Evolutionary conservation across 805 yeast species (phyloP), one percentile per base, ranked within the genome.

Genomic region (Starmerella tilneyi): DNA sequence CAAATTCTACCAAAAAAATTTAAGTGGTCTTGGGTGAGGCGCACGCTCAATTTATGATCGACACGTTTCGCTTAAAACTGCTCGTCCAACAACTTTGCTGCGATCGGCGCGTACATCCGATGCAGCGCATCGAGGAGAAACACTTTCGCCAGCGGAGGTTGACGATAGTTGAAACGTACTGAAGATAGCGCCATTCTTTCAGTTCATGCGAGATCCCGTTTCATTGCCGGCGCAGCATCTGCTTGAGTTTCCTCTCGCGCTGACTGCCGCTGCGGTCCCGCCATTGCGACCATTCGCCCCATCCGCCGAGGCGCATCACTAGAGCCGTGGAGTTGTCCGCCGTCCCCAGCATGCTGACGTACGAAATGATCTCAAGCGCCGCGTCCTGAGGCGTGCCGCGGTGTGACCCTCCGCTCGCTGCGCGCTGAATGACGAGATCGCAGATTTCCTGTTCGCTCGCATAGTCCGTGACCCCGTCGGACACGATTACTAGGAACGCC

Each of bases 301-400:
- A 92, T 9, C 95, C 95, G 28, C 74, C 71, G 45, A 92, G 66
- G 48, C 94, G 68, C 9, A 89, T 63, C 4, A 92, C 83, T 50
- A 81, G 58, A 60, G 96, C 85, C 2, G 96, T 85, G n/a, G 97
- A 94, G 63, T 92, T 92, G 61, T 92, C 98, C 56, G 84, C 86
- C 2, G 94, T 92, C 12, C 94, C 94, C 8, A 88, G 73, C 33
- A 83, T 83, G 59, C 81, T 86, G 9, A 86, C 81, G 60, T 79
- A 92, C 55, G 78, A 73, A 11, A 89, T 76, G 16, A 92, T 82
- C 59, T 88, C 96, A 49, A 75, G 78, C 0, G 96, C 88, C 29
- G 94, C 84, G 36, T 67, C 73, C 56, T 84, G 94, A 0, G 97
- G 95, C 0, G 86, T 75, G 4, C 94, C 94, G 24, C 67, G 63